A percentile compares a stretch with the other conserved stretches of the same genome.
Evolutionary conservation across 345 rosid species (phyloP).

Genomic region (Moricandia arvensis): DNA sequence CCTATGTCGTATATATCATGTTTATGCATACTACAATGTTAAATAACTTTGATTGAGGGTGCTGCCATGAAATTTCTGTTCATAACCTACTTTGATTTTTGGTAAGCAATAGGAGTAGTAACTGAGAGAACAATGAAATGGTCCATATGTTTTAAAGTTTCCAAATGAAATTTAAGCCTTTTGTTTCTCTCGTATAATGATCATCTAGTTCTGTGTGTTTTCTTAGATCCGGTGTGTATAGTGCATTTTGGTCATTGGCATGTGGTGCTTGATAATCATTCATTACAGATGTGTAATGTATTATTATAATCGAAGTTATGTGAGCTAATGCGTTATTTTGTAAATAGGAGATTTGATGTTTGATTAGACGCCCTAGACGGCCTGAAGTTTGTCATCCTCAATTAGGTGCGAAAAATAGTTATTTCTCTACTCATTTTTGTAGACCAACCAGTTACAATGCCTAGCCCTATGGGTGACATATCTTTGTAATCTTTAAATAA

Average conservation of each 20-base stretch:
- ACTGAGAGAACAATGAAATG: constrained; percentile 12
- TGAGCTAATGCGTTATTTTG: neutral
- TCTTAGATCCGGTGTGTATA: neutral
- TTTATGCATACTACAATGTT: neutral
- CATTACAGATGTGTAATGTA: neutral
- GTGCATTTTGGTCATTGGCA: too few species aligned
- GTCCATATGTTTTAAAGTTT: neutral
- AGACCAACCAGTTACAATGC: constrained; percentile 10
- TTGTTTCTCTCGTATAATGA: constrained; percentile 10
- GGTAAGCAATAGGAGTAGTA: neutral
- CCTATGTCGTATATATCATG: neutral
- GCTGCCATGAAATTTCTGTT: constrained; percentile 12
- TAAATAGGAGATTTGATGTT: constrained; percentile 35
- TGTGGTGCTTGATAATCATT: neutral
- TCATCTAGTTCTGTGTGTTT: neutral
- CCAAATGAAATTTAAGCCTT: neutral
- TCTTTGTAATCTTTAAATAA: neutral
- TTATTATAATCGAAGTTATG: neutral
- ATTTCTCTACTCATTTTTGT: neutral
- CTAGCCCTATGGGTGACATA: neutral
- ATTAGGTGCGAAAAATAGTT: constrained; percentile 33
- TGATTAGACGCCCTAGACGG: constrained; percentile 34
- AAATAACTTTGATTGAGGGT: neutral
- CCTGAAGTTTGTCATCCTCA: constrained; percentile 36
- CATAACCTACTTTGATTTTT: neutral